Conservation (phyloP, 208 protist species). For the Acanthamoeba lenticulata region DNA sequence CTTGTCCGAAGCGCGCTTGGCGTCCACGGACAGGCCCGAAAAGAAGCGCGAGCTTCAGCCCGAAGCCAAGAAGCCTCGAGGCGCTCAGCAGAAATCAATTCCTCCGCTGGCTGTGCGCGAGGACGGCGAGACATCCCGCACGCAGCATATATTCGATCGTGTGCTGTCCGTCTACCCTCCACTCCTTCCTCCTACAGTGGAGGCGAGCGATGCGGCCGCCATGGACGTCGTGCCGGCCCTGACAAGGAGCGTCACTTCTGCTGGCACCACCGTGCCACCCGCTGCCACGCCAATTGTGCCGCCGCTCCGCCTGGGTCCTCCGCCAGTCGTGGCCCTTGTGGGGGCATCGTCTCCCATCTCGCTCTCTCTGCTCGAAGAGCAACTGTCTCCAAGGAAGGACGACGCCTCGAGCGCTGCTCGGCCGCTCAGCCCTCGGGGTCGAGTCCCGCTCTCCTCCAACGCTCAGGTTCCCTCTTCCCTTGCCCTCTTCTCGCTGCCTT, state of each 20-base stretch:
- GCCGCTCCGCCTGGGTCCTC: background rate
- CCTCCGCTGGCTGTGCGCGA: background rate
- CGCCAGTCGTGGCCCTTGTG: background rate
- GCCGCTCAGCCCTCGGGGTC: slow-evolving; percentile 7
- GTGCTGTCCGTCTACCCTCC: background rate
- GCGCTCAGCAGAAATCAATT: background rate
- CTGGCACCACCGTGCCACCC: background rate
- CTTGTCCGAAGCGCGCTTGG: background rate
- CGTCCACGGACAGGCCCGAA: background rate
- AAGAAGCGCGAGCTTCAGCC: background rate
- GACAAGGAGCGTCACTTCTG: background rate
- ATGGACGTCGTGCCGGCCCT: background rate
- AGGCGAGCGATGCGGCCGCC: background rate
- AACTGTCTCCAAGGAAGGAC: background rate
- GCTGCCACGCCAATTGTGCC: background rate
- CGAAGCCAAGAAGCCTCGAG: background rate
- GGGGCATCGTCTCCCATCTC: background rate
- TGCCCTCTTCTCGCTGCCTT: background rate
- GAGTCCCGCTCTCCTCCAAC: background rate
- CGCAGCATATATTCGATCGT: background rate
- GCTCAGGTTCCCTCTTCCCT: background rate
- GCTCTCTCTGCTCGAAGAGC: background rate
- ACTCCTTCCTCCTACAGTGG: background rate
- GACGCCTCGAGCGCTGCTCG: background rate
- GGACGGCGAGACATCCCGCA: background rate